A percentile compares a stretch with the other conserved stretches of the same genome.
phyloP scores from a whole-genome alignment of 2,329 filamentous ascomycete species.

The Aspergillus aculeatus region DNA sequence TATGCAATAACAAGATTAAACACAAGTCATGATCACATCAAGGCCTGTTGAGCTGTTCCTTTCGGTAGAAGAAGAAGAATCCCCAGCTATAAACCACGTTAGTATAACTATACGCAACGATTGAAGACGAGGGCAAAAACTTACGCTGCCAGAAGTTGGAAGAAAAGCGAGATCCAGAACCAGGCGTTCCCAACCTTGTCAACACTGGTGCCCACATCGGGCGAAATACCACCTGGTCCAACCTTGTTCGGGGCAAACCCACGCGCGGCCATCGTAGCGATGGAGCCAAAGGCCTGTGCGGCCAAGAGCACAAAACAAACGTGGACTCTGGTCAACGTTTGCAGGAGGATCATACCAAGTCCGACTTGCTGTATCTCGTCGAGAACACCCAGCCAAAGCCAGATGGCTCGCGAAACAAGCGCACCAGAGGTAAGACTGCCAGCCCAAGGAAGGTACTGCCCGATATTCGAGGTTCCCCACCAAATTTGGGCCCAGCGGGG shows the following conservation, averaged over 20 bases:
- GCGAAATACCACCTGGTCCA: neutral
- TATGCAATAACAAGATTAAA: neutral
- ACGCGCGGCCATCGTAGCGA: slow-evolving; percentile 3
- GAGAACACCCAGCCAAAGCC: slow-evolving; percentile 5
- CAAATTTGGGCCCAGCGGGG: slow-evolving; percentile 2
- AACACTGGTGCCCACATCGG: slow-evolving; percentile 1
- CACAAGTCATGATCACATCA: slow-evolving; percentile 11
- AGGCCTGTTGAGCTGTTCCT: slow-evolving; percentile 43
- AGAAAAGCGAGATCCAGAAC: slow-evolving; percentile 8
- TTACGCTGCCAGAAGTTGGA: slow-evolving; percentile 3
- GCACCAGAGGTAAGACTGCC: neutral
- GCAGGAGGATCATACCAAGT: slow-evolving; percentile 5
- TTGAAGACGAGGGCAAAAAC: slow-evolving; percentile 44
- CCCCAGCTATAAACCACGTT: slow-evolving; percentile 23
- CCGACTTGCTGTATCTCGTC: slow-evolving; percentile 6
- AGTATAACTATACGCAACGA: neutral
- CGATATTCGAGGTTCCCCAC: slow-evolving; percentile 6
- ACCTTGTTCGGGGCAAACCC: slow-evolving; percentile 5
- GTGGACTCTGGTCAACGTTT: slow-evolving; percentile 5
- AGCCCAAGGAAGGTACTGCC: slow-evolving; percentile 3
- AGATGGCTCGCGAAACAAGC: neutral
- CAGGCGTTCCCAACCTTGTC: slow-evolving; percentile 4
- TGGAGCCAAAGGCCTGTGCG: slow-evolving; percentile 2
- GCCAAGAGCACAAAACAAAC: slow-evolving; percentile 4
- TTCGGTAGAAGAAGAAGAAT: slow-evolving; percentile 43